Percentiles rank a stretch among this genome's conserved stretches.
Conservation (phyloP, 768 basidiomycete genomes). For the Phlebiopsis flavidoalba region DNA sequence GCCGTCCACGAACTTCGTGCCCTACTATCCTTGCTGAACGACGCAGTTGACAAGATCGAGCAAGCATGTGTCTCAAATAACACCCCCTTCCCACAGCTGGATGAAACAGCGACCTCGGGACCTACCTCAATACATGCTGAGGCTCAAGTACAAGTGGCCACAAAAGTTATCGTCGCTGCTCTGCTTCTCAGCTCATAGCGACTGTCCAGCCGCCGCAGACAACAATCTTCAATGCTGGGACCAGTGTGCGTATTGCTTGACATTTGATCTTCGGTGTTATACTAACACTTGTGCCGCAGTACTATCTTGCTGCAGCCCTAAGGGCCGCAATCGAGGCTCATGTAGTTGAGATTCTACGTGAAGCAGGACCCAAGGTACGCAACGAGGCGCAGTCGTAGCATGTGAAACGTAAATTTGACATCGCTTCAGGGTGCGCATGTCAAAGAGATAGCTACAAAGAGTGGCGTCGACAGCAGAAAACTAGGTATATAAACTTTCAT, state of each 20-base stretch:
- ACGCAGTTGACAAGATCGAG: no score
- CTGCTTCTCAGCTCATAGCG: conserved; percentile 27
- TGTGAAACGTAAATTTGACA: neutral
- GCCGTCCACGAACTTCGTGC: no score
- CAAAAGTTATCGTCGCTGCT: conserved; percentile 28
- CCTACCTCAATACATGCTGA: no score
- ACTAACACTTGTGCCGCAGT: neutral
- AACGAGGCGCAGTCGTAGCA: neutral
- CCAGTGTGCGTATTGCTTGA: neutral
- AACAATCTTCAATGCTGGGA: conserved; percentile 9
- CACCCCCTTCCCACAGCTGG: no score
- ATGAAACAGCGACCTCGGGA: no score
- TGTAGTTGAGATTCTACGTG: conserved; percentile 5
- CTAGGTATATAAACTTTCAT: conserved; percentile 16
- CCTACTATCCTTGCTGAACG: no score
- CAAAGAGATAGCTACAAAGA: conserved; percentile 23
- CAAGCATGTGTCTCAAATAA: no score
- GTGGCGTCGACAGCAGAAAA: conserved; percentile 19
- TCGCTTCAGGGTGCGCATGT: conserved; percentile 24
- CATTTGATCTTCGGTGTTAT: neutral
- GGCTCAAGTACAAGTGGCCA: conserved; percentile 10
- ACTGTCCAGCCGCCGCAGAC: conserved; percentile 22
- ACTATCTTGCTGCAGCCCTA: neutral
- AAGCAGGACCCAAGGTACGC: conserved; percentile 1
- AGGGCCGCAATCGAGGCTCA: neutral